phyloP scores from a whole-genome alignment of 768 basidiomycete genomes.

The Psilocybe cubensis region DNA sequence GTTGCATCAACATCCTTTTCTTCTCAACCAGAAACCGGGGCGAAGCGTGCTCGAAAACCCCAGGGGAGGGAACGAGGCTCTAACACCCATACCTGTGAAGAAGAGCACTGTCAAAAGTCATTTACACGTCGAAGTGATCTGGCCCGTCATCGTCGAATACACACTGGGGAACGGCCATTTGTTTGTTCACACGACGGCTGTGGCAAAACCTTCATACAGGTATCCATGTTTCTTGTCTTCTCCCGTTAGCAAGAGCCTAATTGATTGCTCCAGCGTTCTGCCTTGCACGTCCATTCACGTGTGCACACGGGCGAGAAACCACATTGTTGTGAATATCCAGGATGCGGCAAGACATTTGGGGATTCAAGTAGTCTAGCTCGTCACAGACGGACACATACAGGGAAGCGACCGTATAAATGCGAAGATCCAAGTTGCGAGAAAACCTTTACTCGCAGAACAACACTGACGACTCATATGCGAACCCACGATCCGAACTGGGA shows the following conservation, averaged over 20 bases:
- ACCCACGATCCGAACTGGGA: constrained; percentile 87
- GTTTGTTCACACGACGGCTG: constrained; percentile 72
- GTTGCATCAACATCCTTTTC: constrained; percentile 57
- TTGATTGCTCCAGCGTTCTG: constrained; percentile 65
- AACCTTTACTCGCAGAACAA: constrained; percentile 86
- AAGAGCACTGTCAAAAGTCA: constrained; percentile 75
- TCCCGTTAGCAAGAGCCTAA: not conserved
- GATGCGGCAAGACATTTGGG: constrained; percentile 85
- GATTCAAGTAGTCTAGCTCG: constrained; percentile 92
- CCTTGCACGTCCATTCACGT: constrained; percentile 84
- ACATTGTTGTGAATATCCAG: constrained; percentile 88
- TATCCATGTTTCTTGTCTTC: constrained; percentile 32
- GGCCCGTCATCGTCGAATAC: constrained; percentile 84
- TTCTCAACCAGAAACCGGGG: constrained; percentile 24
- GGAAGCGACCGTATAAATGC: constrained; percentile 86
- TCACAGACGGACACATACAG: constrained; percentile 88
- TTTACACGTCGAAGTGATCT: constrained; percentile 87
- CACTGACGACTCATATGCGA: constrained; percentile 85
- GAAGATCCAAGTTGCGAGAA: constrained; percentile 84
- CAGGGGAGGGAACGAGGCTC: constrained; percentile 50
- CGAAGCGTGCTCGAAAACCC: constrained; percentile 40
- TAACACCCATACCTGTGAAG: constrained; percentile 66
- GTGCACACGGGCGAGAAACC: constrained; percentile 95
- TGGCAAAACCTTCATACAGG: constrained; percentile 93
- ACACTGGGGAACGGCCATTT: constrained; percentile 89